Conservation (phyloP, 2,329 filamentous ascomycete species). For the Cryphonectria japonica region DNA sequence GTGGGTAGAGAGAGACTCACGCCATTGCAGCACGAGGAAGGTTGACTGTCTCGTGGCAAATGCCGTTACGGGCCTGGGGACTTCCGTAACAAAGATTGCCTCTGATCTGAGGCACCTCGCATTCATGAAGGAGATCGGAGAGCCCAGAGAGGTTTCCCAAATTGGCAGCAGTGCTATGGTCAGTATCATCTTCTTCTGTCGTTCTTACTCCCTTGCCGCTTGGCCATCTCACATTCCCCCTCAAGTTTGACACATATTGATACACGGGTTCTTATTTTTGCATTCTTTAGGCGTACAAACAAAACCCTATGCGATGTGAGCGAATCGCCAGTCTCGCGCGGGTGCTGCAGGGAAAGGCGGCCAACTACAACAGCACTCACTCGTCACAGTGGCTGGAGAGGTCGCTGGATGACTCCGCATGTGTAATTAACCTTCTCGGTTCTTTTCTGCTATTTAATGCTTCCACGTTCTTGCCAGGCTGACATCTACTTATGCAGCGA, state of each 20-base stretch:
- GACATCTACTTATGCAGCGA: conserved; percentile 40
- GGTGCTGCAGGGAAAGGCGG: conserved; percentile 38
- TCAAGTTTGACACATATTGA: not conserved
- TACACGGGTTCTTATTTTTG: not conserved
- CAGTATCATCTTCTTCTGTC: not conserved
- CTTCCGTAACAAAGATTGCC: conserved; percentile 77
- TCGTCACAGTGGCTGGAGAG: conserved; percentile 70
- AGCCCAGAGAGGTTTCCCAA: conserved; percentile 59
- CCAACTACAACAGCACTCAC: conserved; percentile 66
- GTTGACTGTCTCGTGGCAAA: conserved; percentile 82
- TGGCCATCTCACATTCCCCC: not conserved
- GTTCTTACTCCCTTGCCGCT: not conserved
- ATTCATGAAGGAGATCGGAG: conserved; percentile 80
- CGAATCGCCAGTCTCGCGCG: conserved; percentile 50
- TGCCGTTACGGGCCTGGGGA: conserved; percentile 76
- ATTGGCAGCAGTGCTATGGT: conserved; percentile 68
- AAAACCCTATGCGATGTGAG: conserved; percentile 54
- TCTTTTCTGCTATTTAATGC: not conserved
- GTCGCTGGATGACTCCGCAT: conserved; percentile 73
- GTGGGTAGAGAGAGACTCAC: not conserved
- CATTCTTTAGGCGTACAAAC: conserved; percentile 46
- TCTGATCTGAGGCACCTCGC: conserved; percentile 76
- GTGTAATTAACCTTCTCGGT: conserved; percentile 38
- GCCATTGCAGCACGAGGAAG: conserved; percentile 62
- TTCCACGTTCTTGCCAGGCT: not conserved